Conservation (phyloP, 1,284 basidiomycete species). For the Fomitiporia mediterranea region DNA sequence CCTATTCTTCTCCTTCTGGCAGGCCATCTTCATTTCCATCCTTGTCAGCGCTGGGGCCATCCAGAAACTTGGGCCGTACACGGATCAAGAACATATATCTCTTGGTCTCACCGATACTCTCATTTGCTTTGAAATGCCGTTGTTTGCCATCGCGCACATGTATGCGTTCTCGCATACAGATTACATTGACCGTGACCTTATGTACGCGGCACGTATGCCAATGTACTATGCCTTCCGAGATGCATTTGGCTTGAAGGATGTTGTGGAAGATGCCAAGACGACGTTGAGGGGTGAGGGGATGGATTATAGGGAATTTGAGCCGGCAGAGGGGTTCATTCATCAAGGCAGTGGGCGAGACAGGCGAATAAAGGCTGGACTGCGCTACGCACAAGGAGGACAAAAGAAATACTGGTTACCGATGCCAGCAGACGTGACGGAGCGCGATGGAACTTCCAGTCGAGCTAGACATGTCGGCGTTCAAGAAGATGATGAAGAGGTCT, state of each 20-base stretch:
- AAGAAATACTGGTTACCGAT: conserved; percentile 89
- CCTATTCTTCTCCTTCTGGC: conserved; percentile 99
- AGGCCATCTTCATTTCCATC: conserved; percentile 82
- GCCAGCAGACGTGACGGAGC: conserved; percentile 42
- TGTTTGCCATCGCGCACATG: conserved; percentile 92
- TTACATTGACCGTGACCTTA: conserved; percentile 65
- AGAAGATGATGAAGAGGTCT: conserved; percentile 57
- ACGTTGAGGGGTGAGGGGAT: conserved; percentile 89
- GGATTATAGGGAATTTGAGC: conserved; percentile 94
- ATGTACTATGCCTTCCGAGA: conserved; percentile 86
- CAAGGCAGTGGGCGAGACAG: conserved; percentile 77
- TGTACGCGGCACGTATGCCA: conserved; percentile 82
- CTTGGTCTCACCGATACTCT: conserved; percentile 86
- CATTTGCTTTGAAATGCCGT: conserved; percentile 96
- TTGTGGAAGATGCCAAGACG: conserved; percentile 79
- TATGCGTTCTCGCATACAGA: conserved; percentile 85
- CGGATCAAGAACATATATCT: conserved; percentile 86
- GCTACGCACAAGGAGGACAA: conserved; percentile 86
- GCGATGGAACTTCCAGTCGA: conserved; percentile 31
- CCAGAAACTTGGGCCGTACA: conserved; percentile 79
- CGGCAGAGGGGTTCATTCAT: conserved; percentile 90
- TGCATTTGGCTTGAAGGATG: conserved; percentile 81
- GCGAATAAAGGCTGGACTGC: conserved; percentile 82
- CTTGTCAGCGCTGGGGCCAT: conserved; percentile 82
- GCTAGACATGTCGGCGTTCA: conserved; percentile 36